Evolutionary conservation across 2,329 filamentous ascomycete species (phyloP), one percentile per base, ranked within the genome.

Genomic region (Elsinoe necatrix): DNA sequence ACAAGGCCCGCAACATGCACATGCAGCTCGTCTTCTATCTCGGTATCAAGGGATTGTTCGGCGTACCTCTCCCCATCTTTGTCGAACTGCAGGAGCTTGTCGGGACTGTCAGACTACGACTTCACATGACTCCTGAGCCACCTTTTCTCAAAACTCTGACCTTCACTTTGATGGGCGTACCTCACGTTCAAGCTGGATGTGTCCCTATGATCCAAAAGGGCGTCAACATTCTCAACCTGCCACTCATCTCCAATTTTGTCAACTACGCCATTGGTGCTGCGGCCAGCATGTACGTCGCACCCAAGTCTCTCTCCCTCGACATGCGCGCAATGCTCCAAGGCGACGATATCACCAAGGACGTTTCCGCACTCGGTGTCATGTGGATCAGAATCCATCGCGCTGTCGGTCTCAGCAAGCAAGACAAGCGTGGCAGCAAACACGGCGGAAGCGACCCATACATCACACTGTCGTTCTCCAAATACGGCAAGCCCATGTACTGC

Each of bases 401-500:
- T 9, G 77, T 82, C 18, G 90, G 87, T 0, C 79, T 98, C 58
- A 95, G 89, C 75, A 96, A 95, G 72, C 92, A 96, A 67, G 93
- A 98, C 68, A 77, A 73, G 55, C 84, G 88, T 58, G 91, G 90
- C 39, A 91, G 84, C 65, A 80, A 85, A 54, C 87, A 89, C 16
- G 92, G 93, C 31, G 92, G 92, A 43, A 95, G 88, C 52, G 93
- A 98, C 64, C 90, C 92, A 0, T 97, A 97, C 70, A 95, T 97
- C 68, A 96, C 92, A 29, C 79, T 97, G 34, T 86, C 87, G 39
- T 97, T 95, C 76, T 95, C 89, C 65, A 96, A 97, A 70, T 97
- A 96, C 64, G 88, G 87, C 57, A 98, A 98, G 73, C 92, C 92
- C 1, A 95, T 95, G 81, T 97, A 95, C 72, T 96, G 91, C 71